Evolutionary conservation across 163 green algal genomes (phyloP), one percentile per base, ranked within the genome.

Genomic region (Scenedesmus sp.): DNA sequence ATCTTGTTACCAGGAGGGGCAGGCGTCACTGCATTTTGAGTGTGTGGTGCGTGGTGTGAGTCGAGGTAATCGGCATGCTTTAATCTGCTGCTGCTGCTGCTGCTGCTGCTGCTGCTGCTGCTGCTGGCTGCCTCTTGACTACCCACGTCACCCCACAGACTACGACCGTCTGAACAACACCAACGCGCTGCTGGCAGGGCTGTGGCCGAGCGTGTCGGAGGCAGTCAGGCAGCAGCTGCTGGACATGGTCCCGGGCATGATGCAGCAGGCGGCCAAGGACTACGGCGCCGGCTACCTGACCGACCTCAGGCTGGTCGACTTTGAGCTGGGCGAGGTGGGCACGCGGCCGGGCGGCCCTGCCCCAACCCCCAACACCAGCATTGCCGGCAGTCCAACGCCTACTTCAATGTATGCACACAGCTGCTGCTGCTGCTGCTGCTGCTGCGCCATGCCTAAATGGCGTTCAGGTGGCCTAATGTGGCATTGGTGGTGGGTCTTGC

Each of bases 81-180:
- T n/a, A n/a, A n/a, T n/a, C n/a, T 76, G 56, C n/a, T 86, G 30
- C 43, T 61, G n/a, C 42, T 42, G 53, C 18, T 42, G 44, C n/a
- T 88, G 68, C 73, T 82, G 40, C 35, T 51, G 42, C 22, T 84
- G 6, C 7, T 26, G 26, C 18, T 12, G 76, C 18, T 61, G 78
- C 78, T 51, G 78, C 42, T 59, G 10, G 15, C 9, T 59, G 13
- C 3, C 5, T 4, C n/a, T 18, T n/a, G 35, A 18, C 68, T 43
- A 68, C 7, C 65, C 22, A 33, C 18, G 16, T 37, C 22, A 7
- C 18, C 49, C 30, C 42, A 49, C 81, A 80, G 88, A 92, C 33
- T 92, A 85, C 35, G 59, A 81, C 18, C 88, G 81, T 22, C 24
- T 89, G 5, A 83, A 92, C 24, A 92, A 92, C 81, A 85, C 80